These are phyloP conservation scores for Hymenoscyphus fraxineus DNA, from an alignment of 2,329 filamentous ascomycete genomes.

Conservation along the genomic window DNA sequence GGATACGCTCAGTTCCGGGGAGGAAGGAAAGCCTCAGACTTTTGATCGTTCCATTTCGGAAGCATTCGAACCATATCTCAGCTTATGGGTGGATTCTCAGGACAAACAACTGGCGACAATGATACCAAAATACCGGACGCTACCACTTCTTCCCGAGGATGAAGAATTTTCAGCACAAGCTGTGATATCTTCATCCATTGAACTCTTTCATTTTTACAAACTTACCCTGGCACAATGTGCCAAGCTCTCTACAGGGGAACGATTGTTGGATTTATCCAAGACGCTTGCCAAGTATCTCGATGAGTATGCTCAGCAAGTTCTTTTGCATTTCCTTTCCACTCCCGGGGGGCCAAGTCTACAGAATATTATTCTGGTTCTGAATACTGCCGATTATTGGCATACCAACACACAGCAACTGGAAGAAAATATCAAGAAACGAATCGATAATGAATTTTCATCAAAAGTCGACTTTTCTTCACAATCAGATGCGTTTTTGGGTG, in stretches of 20 bases:
- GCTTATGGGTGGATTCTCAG: constrained; percentile 94
- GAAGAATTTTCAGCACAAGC: constrained; percentile 90
- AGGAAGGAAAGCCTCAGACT: constrained; percentile 64
- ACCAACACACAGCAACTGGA: constrained; percentile 88
- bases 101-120: constrained; percentile 80
- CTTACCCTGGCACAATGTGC: constrained; percentile 90
- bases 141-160: constrained; percentile 74
- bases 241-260: constrained; percentile 87
- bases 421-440: constrained; percentile 86
- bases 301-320: constrained; percentile 89
- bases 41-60: constrained; percentile 93
- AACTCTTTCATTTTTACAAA: constrained; percentile 96
- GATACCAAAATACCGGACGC: constrained; percentile 82
- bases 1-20: constrained; percentile 79
- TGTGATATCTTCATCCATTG: constrained; percentile 89
- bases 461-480: constrained; percentile 88
- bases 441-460: constrained; percentile 72
- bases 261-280: constrained; percentile 77
- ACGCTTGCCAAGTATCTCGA: constrained; percentile 92
- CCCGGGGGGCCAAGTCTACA: constrained; percentile 56
- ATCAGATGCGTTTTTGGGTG: constrained; percentile 91
- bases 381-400: constrained; percentile 97
- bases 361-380: constrained; percentile 80
- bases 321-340: constrained; percentile 64
- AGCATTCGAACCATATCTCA: constrained; percentile 95